These are phyloP conservation scores for Xylaria sp. DNA, from an alignment of 2,329 filamentous ascomycete species.

Conservation along the genomic window DNA sequence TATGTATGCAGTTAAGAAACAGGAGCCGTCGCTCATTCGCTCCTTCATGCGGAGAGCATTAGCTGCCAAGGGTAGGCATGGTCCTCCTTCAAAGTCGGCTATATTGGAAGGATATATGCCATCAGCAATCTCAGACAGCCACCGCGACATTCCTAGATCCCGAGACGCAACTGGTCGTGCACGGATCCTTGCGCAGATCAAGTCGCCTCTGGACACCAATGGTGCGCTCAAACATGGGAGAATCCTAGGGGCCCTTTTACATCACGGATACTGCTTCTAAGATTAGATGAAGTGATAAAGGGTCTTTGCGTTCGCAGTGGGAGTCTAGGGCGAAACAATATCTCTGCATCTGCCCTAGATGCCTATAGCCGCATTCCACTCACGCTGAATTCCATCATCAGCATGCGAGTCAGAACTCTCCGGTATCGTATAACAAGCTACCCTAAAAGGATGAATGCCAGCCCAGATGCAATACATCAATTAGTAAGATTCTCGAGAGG, in stretches of 20 bases:
- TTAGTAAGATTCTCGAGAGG: background rate
- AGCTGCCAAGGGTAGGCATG: constrained; percentile 15
- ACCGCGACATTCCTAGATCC: constrained; percentile 25
- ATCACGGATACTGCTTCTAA: background rate
- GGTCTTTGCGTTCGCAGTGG: constrained; percentile 16
- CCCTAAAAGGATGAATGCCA: background rate
- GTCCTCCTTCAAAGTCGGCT: constrained; percentile 13
- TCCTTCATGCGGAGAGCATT: constrained; percentile 19
- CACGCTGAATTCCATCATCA: background rate
- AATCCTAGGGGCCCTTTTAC: background rate
- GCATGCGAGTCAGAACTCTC: background rate
- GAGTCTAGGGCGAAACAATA: constrained; percentile 4
- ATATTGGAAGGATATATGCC: constrained; percentile 22
- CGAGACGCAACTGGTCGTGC: background rate
- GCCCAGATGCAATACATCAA: background rate
- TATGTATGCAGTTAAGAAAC: background rate
- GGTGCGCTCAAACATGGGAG: background rate
- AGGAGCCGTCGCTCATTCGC: constrained; percentile 7
- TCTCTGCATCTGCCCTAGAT: background rate
- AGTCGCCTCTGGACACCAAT: constrained; percentile 3
- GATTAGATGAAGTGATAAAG: constrained; percentile 4
- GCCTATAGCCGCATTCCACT: background rate
- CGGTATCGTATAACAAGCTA: background rate
- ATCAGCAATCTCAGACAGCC: constrained; percentile 17
- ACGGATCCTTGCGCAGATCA: constrained; percentile 22